A percentile compares a stretch with the other conserved stretches of the same genome.
Conservation (phyloP, 2,329 filamentous ascomycete species). For the Arthrinium puccinioides region DNA sequence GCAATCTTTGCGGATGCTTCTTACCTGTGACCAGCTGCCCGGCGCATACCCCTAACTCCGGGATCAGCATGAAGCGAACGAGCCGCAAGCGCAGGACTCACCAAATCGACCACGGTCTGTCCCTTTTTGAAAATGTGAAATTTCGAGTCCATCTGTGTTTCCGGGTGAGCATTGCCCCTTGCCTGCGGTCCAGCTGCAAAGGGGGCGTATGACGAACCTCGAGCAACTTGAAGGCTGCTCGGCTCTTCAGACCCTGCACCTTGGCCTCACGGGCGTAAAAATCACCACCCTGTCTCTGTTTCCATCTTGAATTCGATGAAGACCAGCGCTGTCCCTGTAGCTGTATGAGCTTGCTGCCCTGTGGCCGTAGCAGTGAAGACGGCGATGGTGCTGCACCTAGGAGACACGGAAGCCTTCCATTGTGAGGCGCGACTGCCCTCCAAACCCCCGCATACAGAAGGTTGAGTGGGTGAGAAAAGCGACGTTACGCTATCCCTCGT, state of each 20-base stretch:
- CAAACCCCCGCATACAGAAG: constrained; percentile 13
- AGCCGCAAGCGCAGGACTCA: constrained; percentile 33
- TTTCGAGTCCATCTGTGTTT: constrained; percentile 70
- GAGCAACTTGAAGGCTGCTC: constrained; percentile 88
- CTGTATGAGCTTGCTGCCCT: background rate
- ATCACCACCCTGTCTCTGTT: constrained; percentile 69
- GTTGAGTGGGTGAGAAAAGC: too few relatives aligned
- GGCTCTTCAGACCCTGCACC: constrained; percentile 74
- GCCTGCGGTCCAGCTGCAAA: background rate
- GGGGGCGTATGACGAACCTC: constrained; percentile 47
- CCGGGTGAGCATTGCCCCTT: background rate
- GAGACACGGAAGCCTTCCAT: constrained; percentile 14
- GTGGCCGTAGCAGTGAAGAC: background rate
- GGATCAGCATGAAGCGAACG: too few relatives aligned
- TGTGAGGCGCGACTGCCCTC: constrained; percentile 14
- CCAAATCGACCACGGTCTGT: constrained; percentile 85
- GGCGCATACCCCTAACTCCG: constrained; percentile 63
- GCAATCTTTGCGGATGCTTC: too few relatives aligned
- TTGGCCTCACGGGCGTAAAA: constrained; percentile 66
- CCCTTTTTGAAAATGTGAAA: constrained; percentile 72
- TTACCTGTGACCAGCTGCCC: constrained; percentile 63
- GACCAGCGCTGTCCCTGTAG: constrained; percentile 18
- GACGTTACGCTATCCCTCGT: too few relatives aligned
- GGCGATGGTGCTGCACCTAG: constrained; percentile 7
- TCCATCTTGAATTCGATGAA: constrained; percentile 72